Percentiles rank a stretch among this genome's conserved stretches.
Conservation (phyloP, 495 filamentous ascomycete species). For the Daldinia concentrica region DNA sequence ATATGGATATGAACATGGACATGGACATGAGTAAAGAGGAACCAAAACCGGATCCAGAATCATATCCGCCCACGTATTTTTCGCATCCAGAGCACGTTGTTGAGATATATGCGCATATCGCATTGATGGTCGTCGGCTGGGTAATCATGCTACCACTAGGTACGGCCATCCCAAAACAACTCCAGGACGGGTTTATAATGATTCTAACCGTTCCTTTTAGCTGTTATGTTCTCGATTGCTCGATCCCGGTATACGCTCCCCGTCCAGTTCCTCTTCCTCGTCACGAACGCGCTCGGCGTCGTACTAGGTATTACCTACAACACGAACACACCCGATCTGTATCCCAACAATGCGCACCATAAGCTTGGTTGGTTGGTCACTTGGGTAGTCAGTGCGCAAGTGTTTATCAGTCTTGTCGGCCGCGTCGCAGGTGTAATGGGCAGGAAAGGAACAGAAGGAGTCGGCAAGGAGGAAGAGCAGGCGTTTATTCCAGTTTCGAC, state of each 20-base stretch:
- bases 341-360: constrained; percentile 87
- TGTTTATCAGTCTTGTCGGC: constrained; percentile 71
- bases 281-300: constrained; percentile 74
- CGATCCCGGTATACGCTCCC: constrained; percentile 77
- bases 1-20: constrained; percentile 60
- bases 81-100: constrained; percentile 69
- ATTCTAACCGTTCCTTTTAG: constrained; percentile 57
- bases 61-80: constrained; percentile 76
- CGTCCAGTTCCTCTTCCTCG: constrained; percentile 80
- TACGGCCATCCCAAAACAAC: constrained; percentile 53
- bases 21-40: constrained; percentile 55
- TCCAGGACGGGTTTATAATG: not conserved
- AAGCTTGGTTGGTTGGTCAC: constrained; percentile 89
- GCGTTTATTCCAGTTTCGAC: constrained; percentile 75
- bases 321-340: constrained; percentile 84
- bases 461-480: constrained; percentile 52
- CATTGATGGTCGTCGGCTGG: constrained; percentile 83
- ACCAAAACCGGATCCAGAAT: constrained; percentile 51
- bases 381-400: constrained; percentile 74
- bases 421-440: constrained; percentile 53
- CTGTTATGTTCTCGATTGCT: constrained; percentile 84
- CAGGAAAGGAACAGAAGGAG: constrained; percentile 20
- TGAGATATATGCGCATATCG: constrained; percentile 80
- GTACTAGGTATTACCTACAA: constrained; percentile 82
- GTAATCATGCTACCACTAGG: constrained; percentile 83